Base-by-base conservation (phyloP, 1,284 basidiomycete genomes). In the Trichosporon faecale region DNA sequence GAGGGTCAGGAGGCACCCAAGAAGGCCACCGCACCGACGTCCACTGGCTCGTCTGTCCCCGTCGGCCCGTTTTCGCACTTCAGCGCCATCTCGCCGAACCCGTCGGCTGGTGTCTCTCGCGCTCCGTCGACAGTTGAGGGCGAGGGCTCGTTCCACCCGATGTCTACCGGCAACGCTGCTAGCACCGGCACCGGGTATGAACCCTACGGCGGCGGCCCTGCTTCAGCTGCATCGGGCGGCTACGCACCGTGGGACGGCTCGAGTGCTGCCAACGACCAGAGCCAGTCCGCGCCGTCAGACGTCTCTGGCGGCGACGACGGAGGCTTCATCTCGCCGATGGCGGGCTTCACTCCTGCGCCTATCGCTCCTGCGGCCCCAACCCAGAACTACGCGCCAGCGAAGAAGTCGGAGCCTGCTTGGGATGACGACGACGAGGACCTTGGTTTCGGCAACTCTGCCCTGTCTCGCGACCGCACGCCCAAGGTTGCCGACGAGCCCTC, bases 61-160 rank as follows among this genome's bases (percentile, higher is more conserved):
- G 85, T 88, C 12, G 96, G 95, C 0, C 93, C 96, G 7, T 99
- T 99, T 84, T 90, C 94, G 23, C 94, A 95, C 77, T 98, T 93
- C 83, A 95, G 92, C 76, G 90, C 94, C 18, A 98, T 99, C 75
- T 94, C 96, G 0, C 94, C 94, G 1, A 88, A 88, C 60, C 88
- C 91, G 9, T 92, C 91, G 8, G 90, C 91, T 2, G 88, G 88
- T 66, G 68, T 79, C 29, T 75, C 79, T 11, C 73, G 82, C 14
- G 72, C 72, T 11, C 64, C 75, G 9, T 83, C 81, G 5, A 73
- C 71, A 1, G 74, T 73, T 0, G 81, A 82, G 31, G 57, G 57
- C 57, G 57, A 61, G 57, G 49, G 21, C 7, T 33, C 29, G 27
- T 61, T 57, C 52, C 23, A 57, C 14, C 25, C 27, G 60, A 60